Base-by-base conservation (phyloP, 2,329 filamentous ascomycete species). In the Bipolaris bicolor region DNA sequence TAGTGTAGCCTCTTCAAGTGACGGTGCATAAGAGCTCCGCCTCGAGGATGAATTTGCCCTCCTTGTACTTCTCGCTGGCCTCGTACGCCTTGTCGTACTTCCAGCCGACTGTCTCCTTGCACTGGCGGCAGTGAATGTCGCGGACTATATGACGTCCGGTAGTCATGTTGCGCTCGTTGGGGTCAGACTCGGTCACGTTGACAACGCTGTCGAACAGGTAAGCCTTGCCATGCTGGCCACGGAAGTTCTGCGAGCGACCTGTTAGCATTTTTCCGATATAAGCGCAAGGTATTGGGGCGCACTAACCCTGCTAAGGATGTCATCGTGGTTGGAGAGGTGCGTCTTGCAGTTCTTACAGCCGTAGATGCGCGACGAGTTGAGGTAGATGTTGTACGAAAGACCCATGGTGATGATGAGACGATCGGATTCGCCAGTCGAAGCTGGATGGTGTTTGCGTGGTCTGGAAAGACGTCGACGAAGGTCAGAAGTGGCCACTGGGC, bases 41-140 rank as follows among this genome's bases (percentile, higher is more conserved):
- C 81, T 98, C 94, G 55, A 99, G 83, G 58, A 99, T 99, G 76
- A 90, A 98, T 80, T 98, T 99, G 54, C 92, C 93, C 83, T 99
- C 95, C 82, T 99, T 99, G 80, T 99, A 99, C 80, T 97, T 97
- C 84, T 99, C 94, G 63, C 84, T 88, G 33, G 82, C 78, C 81
- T 99, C 95, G 76, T 90, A 98, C 1, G 95, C 95, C 81, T 96
- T 97, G 79, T 99, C 95, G 76, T 99, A 99, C 78, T 97, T 98
- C 95, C 95, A 99, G 34, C 95, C 95, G 51, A 99, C 95, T 29
- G 89, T 90, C 77, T 93, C 90, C 74, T 90, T 90, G 84, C 95
- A 99, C 78, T 96, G 91, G 57, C 90, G 86, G 81, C 95, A 99
- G 57, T 83, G 83, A 70, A 99, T 97, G 76, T 99, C 95, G 57